Evolutionary conservation across 768 basidiomycete species (phyloP), one percentile per base, ranked within the genome.

Genomic region (Cyathus striatus): DNA sequence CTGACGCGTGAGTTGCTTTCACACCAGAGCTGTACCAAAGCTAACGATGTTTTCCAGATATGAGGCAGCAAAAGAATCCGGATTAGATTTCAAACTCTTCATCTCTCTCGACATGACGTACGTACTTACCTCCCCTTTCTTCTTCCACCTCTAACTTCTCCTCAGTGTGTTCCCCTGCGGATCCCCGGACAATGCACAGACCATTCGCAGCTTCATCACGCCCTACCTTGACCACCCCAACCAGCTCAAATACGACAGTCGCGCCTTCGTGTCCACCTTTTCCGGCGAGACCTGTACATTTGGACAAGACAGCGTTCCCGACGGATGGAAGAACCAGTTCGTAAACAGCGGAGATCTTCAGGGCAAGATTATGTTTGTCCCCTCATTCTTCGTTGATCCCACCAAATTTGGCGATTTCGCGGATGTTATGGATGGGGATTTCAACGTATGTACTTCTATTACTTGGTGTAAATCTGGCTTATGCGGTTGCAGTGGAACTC

Each of bases 71-170:
- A 54, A 55, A 14, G 64, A 73, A 38, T 70, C 71, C 20, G 72
- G 68, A 14, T 64, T 75, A 7, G 65, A 67, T 40, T 88, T 89
- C 69, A 81, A 84, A 56, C 64, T 90, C 39, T 89, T 88, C 62
- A 53, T 90, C 46, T 87, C 83, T 12, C 76, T 90, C 38, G 88
- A 90, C 54, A 88, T 87, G 87, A 65, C 79, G 80, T 84, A 52
- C 51, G 70, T 73, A 18, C 12, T 38, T 20, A 38, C 20, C 3
- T 34, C 30, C 4, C 42, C 23, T 32, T 10, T 23, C 18, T 10
- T 36, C n/a, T 26, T 40, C 20, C 18, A 4, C 26, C 5, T 30
- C 25, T 36, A 35, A 37, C 17, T 21, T 20, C 3, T 16, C 33
- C 43, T 20, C 38, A 83, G 81, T 3, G 74, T 74, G 3, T 59